Percentiles rank a stretch among this genome's conserved stretches.
These are phyloP conservation scores for Boletus rubroflammeus DNA, from an alignment of 768 basidiomycete genomes.

Conservation along the genomic window DNA sequence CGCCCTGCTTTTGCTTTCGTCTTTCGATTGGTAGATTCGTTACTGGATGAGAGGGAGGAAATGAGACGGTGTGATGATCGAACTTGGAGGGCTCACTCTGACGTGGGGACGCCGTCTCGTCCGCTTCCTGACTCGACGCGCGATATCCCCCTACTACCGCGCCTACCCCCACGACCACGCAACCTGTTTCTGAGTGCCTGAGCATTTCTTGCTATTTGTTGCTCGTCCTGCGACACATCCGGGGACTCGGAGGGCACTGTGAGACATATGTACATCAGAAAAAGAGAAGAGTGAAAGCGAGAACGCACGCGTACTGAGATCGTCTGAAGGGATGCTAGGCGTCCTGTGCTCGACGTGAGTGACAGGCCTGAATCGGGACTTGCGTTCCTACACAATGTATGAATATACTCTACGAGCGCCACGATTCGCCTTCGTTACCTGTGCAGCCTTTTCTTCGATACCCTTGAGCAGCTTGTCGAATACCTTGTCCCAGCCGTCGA, in stretches of 20 bases:
- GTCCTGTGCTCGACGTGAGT: slow-evolving; percentile 36
- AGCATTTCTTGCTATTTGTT: slow-evolving; percentile 90
- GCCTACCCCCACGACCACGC: slow-evolving; percentile 67
- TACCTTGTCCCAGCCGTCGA: slow-evolving; percentile 76
- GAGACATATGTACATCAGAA: not conserved
- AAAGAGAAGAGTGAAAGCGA: not conserved
- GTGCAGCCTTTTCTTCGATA: slow-evolving; percentile 72
- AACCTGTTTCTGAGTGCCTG: slow-evolving; percentile 84
- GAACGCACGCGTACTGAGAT: slow-evolving; percentile 52
- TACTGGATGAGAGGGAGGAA: slow-evolving; percentile 44
- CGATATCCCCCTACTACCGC: slow-evolving; percentile 46
- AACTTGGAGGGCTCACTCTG: slow-evolving; percentile 55
- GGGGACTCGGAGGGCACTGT: slow-evolving; percentile 47
- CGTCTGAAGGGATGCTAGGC: slow-evolving; percentile 50
- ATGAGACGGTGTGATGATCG: not conserved
- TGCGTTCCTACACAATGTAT: slow-evolving; percentile 55
- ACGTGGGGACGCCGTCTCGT: slow-evolving; percentile 57
- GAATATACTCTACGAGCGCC: slow-evolving; percentile 1
- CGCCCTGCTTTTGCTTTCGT: slow-evolving; percentile 69
- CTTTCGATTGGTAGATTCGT: slow-evolving; percentile 58
- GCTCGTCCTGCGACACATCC: slow-evolving; percentile 66
- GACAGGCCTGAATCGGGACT: slow-evolving; percentile 51
- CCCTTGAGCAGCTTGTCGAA: slow-evolving; percentile 75
- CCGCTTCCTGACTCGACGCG: slow-evolving; percentile 53
- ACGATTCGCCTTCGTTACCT: slow-evolving; percentile 39